phyloP scores from a whole-genome alignment of 257 asterid genomes.

The Solanum tarapatanum region DNA sequence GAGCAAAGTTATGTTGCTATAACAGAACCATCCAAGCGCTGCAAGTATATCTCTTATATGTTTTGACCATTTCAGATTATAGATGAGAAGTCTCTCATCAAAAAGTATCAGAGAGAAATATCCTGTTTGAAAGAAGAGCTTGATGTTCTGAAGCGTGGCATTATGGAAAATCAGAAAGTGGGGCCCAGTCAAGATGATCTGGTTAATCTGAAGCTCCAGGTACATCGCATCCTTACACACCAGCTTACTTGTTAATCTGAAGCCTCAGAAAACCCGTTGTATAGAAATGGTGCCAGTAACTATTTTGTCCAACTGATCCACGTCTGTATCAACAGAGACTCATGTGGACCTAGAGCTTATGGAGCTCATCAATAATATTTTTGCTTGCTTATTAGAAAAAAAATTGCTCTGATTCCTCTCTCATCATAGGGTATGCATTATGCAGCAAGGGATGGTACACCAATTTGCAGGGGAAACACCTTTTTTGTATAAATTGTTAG shows the following conservation, averaged over 20 bases:
- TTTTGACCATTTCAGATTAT: conserved; percentile 34
- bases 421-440: background rate
- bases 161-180: conserved; percentile 49
- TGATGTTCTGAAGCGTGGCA: conserved; percentile 62
- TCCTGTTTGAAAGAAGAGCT: conserved; percentile 72
- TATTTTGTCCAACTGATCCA: background rate
- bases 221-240: conserved; percentile 2
- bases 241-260: background rate
- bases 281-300: background rate
- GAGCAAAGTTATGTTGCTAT: background rate
- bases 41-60: background rate
- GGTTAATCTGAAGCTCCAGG: conserved; percentile 71
- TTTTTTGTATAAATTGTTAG: background rate
- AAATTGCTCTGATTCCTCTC: background rate
- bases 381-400: background rate
- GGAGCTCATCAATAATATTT: background rate
- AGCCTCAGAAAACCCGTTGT: background rate
- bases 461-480: background rate
- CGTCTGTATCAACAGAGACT: background rate
- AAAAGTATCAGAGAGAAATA: conserved; percentile 78
- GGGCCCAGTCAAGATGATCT: conserved; percentile 65
- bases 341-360: background rate
- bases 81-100: conserved; percentile 84
- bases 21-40: background rate
- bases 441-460: background rate